These are phyloP conservation scores for Lentinula novae-zelandiae DNA, from an alignment of 1,284 basidiomycete species.

Conservation along the genomic window DNA sequence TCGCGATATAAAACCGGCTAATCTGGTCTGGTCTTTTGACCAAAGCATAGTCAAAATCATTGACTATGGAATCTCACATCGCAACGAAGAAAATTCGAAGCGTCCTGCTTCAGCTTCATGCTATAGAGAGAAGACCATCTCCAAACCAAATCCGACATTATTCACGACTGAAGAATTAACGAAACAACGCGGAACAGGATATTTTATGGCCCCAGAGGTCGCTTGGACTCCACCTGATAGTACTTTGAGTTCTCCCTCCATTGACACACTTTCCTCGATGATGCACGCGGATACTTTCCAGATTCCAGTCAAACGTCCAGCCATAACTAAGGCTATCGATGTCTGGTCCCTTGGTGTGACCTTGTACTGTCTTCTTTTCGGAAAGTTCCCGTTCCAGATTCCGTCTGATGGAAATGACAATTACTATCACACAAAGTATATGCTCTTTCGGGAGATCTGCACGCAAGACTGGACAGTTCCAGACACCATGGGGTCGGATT, in stretches of 20 bases:
- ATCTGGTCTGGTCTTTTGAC: constrained; percentile 38
- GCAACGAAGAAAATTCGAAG: background rate
- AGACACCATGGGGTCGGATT: constrained; percentile 65
- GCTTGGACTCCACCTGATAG: constrained; percentile 51
- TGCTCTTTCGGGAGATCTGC: constrained; percentile 76
- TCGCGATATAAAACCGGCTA: constrained; percentile 91
- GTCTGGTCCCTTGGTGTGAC: constrained; percentile 91
- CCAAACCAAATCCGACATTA: constrained; percentile 31
- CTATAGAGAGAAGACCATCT: constrained; percentile 5
- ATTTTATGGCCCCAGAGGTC: constrained; percentile 88
- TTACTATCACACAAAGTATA: constrained; percentile 48
- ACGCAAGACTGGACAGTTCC: constrained; percentile 66
- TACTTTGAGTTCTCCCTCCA: constrained; percentile 15
- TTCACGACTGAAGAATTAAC: constrained; percentile 72
- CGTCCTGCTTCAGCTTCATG: constrained; percentile 43
- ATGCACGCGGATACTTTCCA: constrained; percentile 5
- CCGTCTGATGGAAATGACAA: constrained; percentile 51
- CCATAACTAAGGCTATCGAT: constrained; percentile 84
- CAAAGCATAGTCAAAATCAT: constrained; percentile 76
- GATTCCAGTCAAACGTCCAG: constrained; percentile 34
- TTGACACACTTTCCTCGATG: constrained; percentile 21
- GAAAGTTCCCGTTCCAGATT: constrained; percentile 62
- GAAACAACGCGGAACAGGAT: constrained; percentile 82
- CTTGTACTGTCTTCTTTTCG: constrained; percentile 84
- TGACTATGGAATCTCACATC: constrained; percentile 84